Base-by-base conservation (phyloP, 2,329 filamentous ascomycete genomes). In the Leptoxyphium fumago region DNA sequence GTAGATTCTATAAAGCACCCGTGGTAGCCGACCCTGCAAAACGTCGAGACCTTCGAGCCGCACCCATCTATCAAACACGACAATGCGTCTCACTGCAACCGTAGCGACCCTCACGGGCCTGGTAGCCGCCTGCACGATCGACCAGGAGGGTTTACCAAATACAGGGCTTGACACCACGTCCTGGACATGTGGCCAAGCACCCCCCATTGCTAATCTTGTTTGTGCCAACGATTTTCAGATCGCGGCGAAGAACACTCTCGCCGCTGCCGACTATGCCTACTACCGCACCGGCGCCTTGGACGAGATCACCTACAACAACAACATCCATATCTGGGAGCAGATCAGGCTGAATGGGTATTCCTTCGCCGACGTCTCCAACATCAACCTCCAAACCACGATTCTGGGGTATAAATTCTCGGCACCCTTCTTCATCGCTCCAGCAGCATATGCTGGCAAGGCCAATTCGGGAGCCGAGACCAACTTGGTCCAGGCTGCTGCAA, bases 371-470 rank as follows among this genome's bases (percentile, higher is more conserved):
- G 51, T 53, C 4, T 52, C 51, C 1, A 46, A 52, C 18, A 30
- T 49, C 41, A 51, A 54, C 34, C 49, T 52, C 30, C 48, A 49
- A 26, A 94, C 88, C 18, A 94, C 81, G 2, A 95, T 96, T 84
- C 80, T 96, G 10, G 88, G 87, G 50, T 78, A 81, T 38, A 84
- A 83, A 57, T 77, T 78, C 49, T 76, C 80, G 48, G 81, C 89
- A 39, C 89, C 89, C 17, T 91, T 94, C 67, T 96, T 95, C 67
- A 81, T 95, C 30, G 94, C 89, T 1, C 89, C 89, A 38, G 95
- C 89, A 10, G 89, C 89, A 0, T 74, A 95, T 8, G 89, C 88
- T 53, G 94, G 94, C 65, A 78, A 95, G 9, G 89, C 89, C 46
- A 74, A 95, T 60, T 80, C 80, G 0, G 88, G 94, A 62, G 87